Base-by-base conservation (phyloP, 2,329 filamentous ascomycete species). In the Aspergillus sp. region DNA sequence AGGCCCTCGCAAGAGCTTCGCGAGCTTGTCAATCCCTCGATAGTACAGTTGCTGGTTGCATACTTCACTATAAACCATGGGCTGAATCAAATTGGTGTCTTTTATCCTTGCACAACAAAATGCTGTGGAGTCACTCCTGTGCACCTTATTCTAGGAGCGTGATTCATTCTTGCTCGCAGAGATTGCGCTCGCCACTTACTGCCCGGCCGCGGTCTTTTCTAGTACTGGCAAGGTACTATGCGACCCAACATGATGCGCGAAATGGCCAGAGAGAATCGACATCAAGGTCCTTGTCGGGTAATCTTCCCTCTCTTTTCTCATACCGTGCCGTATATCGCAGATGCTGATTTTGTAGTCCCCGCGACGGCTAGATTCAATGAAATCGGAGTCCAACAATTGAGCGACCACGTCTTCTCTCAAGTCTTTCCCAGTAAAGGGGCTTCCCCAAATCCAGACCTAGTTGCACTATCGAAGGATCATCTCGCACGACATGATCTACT, bases 361-460 rank as follows among this genome's bases (percentile, higher is more conserved):
- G 73, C 77, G 4, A 77, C 84, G 58, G 82, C 91, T 52, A 87
- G 95, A 65, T 91, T 90, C 80, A 99, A 96, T 77, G 90, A 96
- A 67, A 93, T 99, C 68, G 92, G 91, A 55, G 91, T 99, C 45
- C 95, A 99, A 78, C 94, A 98, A 71, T 81, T 99, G 67, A 97
- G 92, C 81, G 82, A 84, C 60, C 84, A 93, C 79, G 83, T 99
- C 49, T 91, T 94, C 75, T 73, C 85, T 1, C 95, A 98, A 76
- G 79, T 99, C 47, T 99, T 99, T 71, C 86, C 85, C 4, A 76
- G 82, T 11, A 71, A 75, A 24, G 62, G 72, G 14, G 75, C 72
- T 3, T 79, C 85, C 3, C 84, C 90, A 2, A 85, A 90, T 1
- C 78, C 85, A 49, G 86, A 92, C 59, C 85, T 99, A 7, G 86